A percentile compares a stretch with the other conserved stretches of the same genome.
Evolutionary conservation across 768 basidiomycete genomes (phyloP).

Genomic region (Filobasidium floriforme): DNA sequence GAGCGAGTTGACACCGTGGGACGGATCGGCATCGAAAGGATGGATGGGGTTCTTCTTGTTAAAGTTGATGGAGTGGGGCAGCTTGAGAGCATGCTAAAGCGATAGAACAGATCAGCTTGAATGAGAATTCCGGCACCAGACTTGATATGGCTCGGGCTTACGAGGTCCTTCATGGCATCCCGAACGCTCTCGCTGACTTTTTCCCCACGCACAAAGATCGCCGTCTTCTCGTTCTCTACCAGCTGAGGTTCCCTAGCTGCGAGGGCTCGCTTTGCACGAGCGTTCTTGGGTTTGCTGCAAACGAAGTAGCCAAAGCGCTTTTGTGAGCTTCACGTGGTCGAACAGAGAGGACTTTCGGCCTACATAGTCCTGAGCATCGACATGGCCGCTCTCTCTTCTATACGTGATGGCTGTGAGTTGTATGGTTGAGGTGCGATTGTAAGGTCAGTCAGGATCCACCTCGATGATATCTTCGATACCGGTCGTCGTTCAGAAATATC

Average conservation of each 20-base stretch:
- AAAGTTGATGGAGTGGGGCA: slow-evolving; percentile 82
- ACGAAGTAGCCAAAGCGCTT: not conserved
- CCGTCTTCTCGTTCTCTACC: slow-evolving; percentile 68
- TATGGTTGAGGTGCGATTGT: too few relatives aligned
- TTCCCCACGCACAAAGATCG: slow-evolving; percentile 82
- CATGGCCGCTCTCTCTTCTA: slow-evolving; percentile 26
- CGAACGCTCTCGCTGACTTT: slow-evolving; percentile 74
- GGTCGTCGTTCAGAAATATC: too few relatives aligned
- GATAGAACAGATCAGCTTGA: not conserved
- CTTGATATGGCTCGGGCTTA: slow-evolving; percentile 47
- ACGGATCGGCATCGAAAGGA: slow-evolving; percentile 72
- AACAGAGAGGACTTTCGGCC: slow-evolving; percentile 13
- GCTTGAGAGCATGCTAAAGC: slow-evolving; percentile 80
- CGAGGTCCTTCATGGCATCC: slow-evolving; percentile 78
- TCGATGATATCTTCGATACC: too few relatives aligned
- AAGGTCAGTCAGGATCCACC: too few relatives aligned
- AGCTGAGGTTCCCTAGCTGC: slow-evolving; percentile 82
- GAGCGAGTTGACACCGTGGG: slow-evolving; percentile 50
- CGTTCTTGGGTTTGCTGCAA: slow-evolving; percentile 83
- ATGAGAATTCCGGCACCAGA: not conserved
- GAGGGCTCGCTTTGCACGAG: slow-evolving; percentile 80
- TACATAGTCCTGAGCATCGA: slow-evolving; percentile 46
- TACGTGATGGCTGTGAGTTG: not conserved
- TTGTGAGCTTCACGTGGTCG: too few relatives aligned
- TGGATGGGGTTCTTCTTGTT: slow-evolving; percentile 85